Evolutionary conservation across 345 rosid genomes (phyloP).

Genomic region (Eucalyptus virginea): DNA sequence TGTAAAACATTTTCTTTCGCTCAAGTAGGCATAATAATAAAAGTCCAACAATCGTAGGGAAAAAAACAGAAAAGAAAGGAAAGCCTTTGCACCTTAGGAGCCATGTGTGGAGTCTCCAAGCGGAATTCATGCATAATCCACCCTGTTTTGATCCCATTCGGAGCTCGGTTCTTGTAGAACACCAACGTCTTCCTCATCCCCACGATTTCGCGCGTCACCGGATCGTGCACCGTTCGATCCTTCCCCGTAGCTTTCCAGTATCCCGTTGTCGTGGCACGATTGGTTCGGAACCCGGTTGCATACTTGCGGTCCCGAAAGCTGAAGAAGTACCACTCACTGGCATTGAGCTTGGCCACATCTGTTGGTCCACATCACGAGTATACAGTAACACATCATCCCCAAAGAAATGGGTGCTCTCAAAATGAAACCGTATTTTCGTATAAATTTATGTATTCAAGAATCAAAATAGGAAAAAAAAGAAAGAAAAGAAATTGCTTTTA

Average conservation of each 20-base stretch:
- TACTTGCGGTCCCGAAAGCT: conserved; percentile 90
- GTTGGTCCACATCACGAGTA: not conserved
- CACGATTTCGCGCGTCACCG: conserved; percentile 41
- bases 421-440: not conserved
- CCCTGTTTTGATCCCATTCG: conserved; percentile 86
- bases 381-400: not conserved
- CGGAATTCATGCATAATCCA: conserved; percentile 99
- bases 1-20: not conserved
- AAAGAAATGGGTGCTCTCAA: not conserved
- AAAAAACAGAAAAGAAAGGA: not conserved
- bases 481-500: not conserved
- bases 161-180: conserved; percentile 84
- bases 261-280: conserved; percentile 74
- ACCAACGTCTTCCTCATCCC: conserved; percentile 99
- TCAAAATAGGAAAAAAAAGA: not conserved
- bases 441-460: not conserved
- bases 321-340: conserved; percentile 96
- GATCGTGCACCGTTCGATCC: conserved; percentile 78
- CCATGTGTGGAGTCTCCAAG: conserved; percentile 79
- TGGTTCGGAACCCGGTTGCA: conserved; percentile 86
- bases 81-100: conserved; percentile 57
- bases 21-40: not conserved
- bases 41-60: not conserved
- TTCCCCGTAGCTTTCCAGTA: conserved; percentile 99
- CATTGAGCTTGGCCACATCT: conserved; percentile 95